Evolutionary conservation across 2,329 filamentous ascomycete genomes (phyloP), one percentile per base, ranked within the genome.

Genomic region (Phialophora expanda): DNA sequence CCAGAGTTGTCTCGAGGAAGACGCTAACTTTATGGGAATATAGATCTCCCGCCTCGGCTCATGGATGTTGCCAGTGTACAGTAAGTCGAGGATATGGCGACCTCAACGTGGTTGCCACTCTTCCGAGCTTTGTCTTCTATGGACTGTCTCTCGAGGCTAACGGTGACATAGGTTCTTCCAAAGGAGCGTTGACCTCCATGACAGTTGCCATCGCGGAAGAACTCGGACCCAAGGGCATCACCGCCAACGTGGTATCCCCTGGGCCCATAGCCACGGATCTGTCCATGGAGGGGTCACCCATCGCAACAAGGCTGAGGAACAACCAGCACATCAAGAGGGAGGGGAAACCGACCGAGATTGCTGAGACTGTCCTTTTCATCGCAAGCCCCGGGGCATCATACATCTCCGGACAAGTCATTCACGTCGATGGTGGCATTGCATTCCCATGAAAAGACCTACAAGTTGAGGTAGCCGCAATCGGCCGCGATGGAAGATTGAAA

Each of bases 141-240:
- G 17, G 4, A 41, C 17, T 44, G 5, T 44, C 7, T 7, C 17
- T n/a, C 38, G 17, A 44, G 38, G 38, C 38, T 44, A 44, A 44
- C 6, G 6, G 17, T 1, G 14, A 44, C 38, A n/a, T n/a, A 44
- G 38, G 38, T 7, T 77, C 81, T 0, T 85, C 82, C 55, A 88
- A 88, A 72, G 86, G 84, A 54, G 84, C 86, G 6, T 79, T 89
- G 48, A 85, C 88, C 74, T 83, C 87, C 73, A 82, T 88, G 78
- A 82, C 82, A 0, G 80, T 85, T 11, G 77, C 82, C 2, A 74
- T 87, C 66, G 79, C 83, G 51, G 87, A 87, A 73, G 85, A 87
- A 60, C 78, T 87, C 26, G 69, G 62, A 2, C 55, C 61, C 4
- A 82, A 80, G 70, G 81, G 81, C 1, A 84, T 87, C 72, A 75